Conservation (phyloP, 2,329 filamentous ascomycete genomes). For the Ceratocystis alfenasii region DNA sequence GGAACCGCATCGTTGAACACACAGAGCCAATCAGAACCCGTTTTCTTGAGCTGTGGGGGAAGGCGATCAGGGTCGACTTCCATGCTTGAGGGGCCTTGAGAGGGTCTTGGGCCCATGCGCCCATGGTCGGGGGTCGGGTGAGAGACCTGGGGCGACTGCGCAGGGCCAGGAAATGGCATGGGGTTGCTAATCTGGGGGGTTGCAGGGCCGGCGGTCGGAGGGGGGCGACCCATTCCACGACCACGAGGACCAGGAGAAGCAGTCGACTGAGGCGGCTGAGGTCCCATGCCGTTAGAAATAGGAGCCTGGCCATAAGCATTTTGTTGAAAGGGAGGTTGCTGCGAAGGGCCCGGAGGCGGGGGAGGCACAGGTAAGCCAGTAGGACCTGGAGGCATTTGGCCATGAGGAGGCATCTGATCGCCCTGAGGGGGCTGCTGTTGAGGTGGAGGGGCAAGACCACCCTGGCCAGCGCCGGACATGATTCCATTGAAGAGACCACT, state of each 20-base stretch:
- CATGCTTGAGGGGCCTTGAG: slow-evolving; percentile 30
- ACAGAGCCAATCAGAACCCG: slow-evolving; percentile 85
- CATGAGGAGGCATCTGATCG: slow-evolving; percentile 40
- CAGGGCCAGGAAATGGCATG: slow-evolving; percentile 71
- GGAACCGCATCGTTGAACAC: slow-evolving; percentile 91
- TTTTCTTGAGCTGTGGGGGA: slow-evolving; percentile 76
- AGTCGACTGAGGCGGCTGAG: slow-evolving; percentile 71
- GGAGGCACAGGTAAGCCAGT: slow-evolving; percentile 45
- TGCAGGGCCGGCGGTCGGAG: slow-evolving; percentile 52
- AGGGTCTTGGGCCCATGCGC: slow-evolving; percentile 36
- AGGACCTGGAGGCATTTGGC: slow-evolving; percentile 36
- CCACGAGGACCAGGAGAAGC: slow-evolving; percentile 69
- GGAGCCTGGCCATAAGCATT: slow-evolving; percentile 52
- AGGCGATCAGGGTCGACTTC: slow-evolving; percentile 81
- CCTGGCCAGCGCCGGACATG: slow-evolving; percentile 80
- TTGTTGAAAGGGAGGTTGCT: slow-evolving; percentile 63
- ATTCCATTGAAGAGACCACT: slow-evolving; percentile 91
- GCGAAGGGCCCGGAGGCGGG: slow-evolving; percentile 48
- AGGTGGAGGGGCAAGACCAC: slow-evolving; percentile 69
- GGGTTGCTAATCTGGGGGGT: slow-evolving; percentile 87
- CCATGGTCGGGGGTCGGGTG: slow-evolving; percentile 65
- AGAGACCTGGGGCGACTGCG: slow-evolving; percentile 74
- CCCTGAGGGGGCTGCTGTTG: slow-evolving; percentile 55
- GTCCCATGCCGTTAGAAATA: slow-evolving; percentile 58
- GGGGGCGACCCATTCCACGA: slow-evolving; percentile 54